Conservation (phyloP, 768 basidiomycete genomes). For the Russula sp. region DNA sequence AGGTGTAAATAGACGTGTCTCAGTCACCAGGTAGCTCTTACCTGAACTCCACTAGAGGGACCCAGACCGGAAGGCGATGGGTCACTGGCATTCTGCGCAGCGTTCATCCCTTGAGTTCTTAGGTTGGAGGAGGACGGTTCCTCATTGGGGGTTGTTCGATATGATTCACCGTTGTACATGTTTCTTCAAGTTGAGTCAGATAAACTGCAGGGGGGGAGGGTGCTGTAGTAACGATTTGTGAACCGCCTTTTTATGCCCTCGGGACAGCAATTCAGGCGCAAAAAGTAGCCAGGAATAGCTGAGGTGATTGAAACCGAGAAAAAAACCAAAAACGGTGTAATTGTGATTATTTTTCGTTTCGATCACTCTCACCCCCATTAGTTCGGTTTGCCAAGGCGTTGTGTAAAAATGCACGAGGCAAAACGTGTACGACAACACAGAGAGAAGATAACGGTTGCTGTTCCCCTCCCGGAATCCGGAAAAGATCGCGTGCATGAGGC, state of each 20-base stretch:
- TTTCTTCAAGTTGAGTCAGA: background rate
- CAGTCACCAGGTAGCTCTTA: background rate
- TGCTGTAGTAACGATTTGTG: no score
- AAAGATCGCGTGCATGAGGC: slow-evolving; percentile 4
- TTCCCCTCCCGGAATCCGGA: background rate
- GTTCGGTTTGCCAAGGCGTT: background rate
- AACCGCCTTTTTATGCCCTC: background rate
- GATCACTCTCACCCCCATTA: background rate
- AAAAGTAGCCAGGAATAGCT: background rate
- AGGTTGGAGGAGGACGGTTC: background rate
- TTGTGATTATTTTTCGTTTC: background rate
- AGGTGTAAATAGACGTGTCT: background rate
- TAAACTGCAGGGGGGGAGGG: background rate
- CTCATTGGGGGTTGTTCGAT: no score
- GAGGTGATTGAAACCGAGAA: background rate
- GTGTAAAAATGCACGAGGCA: background rate
- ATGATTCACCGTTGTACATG: background rate
- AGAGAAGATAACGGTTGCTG: background rate
- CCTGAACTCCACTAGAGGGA: background rate
- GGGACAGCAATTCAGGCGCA: background rate
- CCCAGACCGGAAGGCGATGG: background rate
- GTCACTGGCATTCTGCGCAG: background rate
- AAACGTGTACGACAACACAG: background rate
- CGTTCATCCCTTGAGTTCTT: background rate
- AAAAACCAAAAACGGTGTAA: background rate